phyloP scores from a whole-genome alignment of 306 rosid species.

The Dicorynia guianensis region DNA sequence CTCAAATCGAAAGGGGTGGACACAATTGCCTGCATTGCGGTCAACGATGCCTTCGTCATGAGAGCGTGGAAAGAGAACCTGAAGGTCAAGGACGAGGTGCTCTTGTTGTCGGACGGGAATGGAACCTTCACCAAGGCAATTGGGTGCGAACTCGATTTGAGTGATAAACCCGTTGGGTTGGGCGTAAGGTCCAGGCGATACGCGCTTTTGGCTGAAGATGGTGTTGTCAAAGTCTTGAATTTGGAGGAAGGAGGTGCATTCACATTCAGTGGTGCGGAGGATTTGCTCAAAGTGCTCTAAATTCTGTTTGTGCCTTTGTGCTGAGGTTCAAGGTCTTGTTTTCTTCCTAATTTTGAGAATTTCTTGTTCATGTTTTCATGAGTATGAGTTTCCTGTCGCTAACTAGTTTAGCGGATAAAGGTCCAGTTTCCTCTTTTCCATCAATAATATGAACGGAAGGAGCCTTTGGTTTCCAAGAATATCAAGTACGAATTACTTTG shows the following conservation, averaged over 20 bases:
- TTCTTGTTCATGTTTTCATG: not conserved
- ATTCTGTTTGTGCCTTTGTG: conserved; percentile 11
- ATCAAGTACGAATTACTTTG: not conserved
- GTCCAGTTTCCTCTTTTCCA: not conserved
- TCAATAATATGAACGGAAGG: conserved; percentile 25
- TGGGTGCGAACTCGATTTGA: conserved; percentile 85
- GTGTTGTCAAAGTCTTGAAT: conserved; percentile 85
- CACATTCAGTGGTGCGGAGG: conserved; percentile 86
- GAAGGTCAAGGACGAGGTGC: conserved; percentile 72
- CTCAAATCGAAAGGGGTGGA: conserved; percentile 82
- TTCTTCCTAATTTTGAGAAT: not conserved
- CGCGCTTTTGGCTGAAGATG: conserved; percentile 87
- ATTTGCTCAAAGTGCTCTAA: conserved; percentile 73
- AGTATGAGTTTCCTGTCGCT: not conserved
- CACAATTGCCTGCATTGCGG: conserved; percentile 88
- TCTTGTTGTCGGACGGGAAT: conserved; percentile 82
- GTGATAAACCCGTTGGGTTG: conserved; percentile 90
- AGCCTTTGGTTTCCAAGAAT: not conserved
- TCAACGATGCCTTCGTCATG: conserved; percentile 91
- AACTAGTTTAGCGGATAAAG: conserved; percentile 14
- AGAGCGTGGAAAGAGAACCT: conserved; percentile 89
- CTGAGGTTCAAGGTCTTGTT: not conserved
- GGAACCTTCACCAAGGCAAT: conserved; percentile 83
- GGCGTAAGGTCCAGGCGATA: conserved; percentile 93
- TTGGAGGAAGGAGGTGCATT: conserved; percentile 99